Evolutionary conservation across 2,329 filamentous ascomycete species (phyloP).

Genomic region (Sporothrix euskadiensis): DNA sequence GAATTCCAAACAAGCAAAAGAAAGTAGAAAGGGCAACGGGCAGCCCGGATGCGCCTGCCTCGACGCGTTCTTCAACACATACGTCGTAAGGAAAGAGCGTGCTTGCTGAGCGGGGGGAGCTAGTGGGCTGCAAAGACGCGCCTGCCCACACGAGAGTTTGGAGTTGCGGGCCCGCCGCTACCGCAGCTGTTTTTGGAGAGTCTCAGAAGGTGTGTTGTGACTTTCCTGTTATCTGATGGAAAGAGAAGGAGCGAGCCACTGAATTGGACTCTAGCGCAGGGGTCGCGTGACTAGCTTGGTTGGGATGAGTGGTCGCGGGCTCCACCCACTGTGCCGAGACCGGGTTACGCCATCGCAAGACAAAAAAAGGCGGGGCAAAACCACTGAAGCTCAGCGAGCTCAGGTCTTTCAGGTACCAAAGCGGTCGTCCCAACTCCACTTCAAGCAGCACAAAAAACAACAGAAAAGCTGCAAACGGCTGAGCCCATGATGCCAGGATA

Average conservation of each 20-base stretch:
- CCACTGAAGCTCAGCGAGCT: constrained; percentile 4
- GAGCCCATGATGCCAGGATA: neutral
- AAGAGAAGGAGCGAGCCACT: constrained; percentile 10
- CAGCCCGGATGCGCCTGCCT: constrained; percentile 11
- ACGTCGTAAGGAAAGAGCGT: neutral
- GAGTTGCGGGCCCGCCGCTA: neutral
- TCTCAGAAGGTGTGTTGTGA: neutral
- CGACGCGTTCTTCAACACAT: constrained; percentile 18
- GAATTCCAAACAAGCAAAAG: neutral
- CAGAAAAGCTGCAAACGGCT: neutral
- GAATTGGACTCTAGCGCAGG: constrained; percentile 4
- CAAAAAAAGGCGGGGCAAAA: constrained; percentile 8
- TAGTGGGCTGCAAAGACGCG: constrained; percentile 13
- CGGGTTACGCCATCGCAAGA: constrained; percentile 10
- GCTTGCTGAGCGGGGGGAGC: neutral
- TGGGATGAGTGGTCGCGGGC: neutral
- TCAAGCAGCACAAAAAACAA: neutral
- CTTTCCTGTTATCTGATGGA: constrained; percentile 15
- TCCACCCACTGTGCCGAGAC: neutral
- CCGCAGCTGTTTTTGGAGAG: neutral
- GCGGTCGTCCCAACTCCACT: neutral
- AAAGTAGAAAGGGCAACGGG: neutral
- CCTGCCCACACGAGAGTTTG: neutral
- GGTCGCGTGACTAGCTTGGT: constrained; percentile 14
- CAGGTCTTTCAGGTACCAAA: neutral